phyloP scores from a whole-genome alignment of 1,139 yeast species.

The Sugiyamaella japonica region DNA sequence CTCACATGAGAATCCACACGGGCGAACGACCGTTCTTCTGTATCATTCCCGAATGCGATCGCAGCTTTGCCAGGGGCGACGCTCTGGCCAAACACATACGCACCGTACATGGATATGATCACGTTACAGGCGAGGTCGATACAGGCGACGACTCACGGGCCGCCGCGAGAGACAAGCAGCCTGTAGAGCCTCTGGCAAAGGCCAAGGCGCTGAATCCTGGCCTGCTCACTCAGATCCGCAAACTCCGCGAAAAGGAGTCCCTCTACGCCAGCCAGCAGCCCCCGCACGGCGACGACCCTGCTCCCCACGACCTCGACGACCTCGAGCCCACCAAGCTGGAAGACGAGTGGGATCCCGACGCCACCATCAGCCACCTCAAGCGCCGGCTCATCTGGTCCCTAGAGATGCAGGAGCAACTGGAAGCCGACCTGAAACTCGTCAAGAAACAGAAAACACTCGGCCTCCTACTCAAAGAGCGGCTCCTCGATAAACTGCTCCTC shows the following conservation, averaged over 20 bases:
- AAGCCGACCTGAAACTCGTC: slow-evolving; percentile 44
- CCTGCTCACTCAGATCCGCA: slow-evolving; percentile 10
- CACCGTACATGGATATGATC: slow-evolving; percentile 50
- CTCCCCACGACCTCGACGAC: slow-evolving; percentile 29
- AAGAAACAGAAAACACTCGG: slow-evolving; percentile 46
- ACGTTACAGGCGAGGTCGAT: background rate
- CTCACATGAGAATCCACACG: slow-evolving; percentile 66
- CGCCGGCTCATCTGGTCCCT: slow-evolving; percentile 49
- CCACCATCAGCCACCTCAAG: slow-evolving; percentile 38
- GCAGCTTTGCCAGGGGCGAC: slow-evolving; percentile 58
- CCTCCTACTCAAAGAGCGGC: slow-evolving; percentile 59
- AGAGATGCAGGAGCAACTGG: slow-evolving; percentile 51
- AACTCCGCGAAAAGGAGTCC: slow-evolving; percentile 18
- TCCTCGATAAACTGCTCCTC: slow-evolving; percentile 53
- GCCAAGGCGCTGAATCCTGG: slow-evolving; percentile 13
- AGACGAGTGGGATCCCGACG: slow-evolving; percentile 18
- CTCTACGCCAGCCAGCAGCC: slow-evolving; percentile 12
- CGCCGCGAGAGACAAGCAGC: background rate
- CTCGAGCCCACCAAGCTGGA: slow-evolving; percentile 6
- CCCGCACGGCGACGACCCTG: no score
- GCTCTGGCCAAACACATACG: slow-evolving; percentile 65
- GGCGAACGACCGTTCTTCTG: slow-evolving; percentile 70
- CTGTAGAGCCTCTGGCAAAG: slow-evolving; percentile 5
- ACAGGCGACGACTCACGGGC: background rate
- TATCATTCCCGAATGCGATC: slow-evolving; percentile 67